phyloP scores from a whole-genome alignment of 2,329 filamentous ascomycete genomes.

The Pseudomassariella vexata region DNA sequence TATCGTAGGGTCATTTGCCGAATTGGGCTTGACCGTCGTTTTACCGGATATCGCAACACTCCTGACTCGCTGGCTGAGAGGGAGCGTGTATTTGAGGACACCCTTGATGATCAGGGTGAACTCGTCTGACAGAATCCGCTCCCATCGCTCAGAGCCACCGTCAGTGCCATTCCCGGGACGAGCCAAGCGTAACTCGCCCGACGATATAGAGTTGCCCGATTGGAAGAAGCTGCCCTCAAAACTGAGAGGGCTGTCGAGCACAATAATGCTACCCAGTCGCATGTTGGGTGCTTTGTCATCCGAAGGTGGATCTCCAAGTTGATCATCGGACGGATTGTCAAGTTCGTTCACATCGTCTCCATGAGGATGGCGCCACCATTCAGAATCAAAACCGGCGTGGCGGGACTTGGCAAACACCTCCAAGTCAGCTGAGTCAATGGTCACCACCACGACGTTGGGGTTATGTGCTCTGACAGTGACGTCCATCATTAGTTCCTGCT shows the following conservation, averaged over 20 bases:
- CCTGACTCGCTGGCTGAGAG: constrained; percentile 53
- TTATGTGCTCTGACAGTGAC: constrained; percentile 83
- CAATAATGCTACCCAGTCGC: constrained; percentile 81
- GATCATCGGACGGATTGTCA: constrained; percentile 33
- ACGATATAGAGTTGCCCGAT: constrained; percentile 63
- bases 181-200: constrained; percentile 75
- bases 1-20: constrained; percentile 46
- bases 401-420: constrained; percentile 94
- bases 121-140: constrained; percentile 80
- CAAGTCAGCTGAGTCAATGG: constrained; percentile 79
- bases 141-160: constrained; percentile 82
- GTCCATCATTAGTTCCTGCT: constrained; percentile 94
- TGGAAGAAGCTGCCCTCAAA: constrained; percentile 90
- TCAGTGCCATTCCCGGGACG: constrained; percentile 86
- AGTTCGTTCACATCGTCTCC: constrained; percentile 21
- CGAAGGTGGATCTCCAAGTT: constrained; percentile 48
- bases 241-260: constrained; percentile 79
- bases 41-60: constrained; percentile 56
- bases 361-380: constrained; percentile 49
- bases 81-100: constrained; percentile 74
- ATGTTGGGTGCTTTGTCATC: constrained; percentile 73
- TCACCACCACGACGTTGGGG: constrained; percentile 85
- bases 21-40: constrained; percentile 56
- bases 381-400: constrained; percentile 66
- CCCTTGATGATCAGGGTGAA: constrained; percentile 93